These are phyloP conservation scores for Backusella parvicylindrica DNA, from an alignment of 192 early-diverging fungal genomes.

Conservation along the genomic window DNA sequence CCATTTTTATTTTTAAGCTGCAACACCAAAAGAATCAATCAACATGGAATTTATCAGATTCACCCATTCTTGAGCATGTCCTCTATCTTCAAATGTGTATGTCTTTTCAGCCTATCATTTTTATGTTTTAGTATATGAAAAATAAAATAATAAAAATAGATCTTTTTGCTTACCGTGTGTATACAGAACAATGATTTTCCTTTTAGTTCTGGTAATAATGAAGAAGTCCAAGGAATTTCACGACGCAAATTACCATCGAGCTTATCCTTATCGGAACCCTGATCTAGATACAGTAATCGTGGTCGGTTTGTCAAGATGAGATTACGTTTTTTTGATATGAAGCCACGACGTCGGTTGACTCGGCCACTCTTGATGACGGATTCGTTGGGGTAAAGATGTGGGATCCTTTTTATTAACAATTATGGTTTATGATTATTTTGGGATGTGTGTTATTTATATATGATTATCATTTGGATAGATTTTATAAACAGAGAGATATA, in stretches of 20 bases:
- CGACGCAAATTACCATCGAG: slow-evolving; percentile 28
- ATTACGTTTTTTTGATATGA: slow-evolving; percentile 53
- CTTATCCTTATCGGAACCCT: slow-evolving; percentile 37
- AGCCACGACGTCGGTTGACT: slow-evolving; percentile 54
- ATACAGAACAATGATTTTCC: slow-evolving; percentile 60
- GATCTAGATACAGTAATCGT: slow-evolving; percentile 62
- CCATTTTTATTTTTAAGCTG: background rate
- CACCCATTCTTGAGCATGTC: slow-evolving; percentile 47
- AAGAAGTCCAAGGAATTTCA: slow-evolving; percentile 60
- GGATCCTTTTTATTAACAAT: slow-evolving; percentile 20
- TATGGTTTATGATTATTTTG: no score
- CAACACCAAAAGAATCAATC: slow-evolving; percentile 41
- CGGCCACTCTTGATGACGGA: slow-evolving; percentile 56
- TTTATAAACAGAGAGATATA: no score
- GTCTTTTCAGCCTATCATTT: slow-evolving; percentile 41
- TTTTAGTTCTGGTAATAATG: slow-evolving; percentile 56
- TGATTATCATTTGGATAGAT: background rate
- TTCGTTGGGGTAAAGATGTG: slow-evolving; percentile 42
- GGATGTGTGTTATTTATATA: background rate
- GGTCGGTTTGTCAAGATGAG: slow-evolving; percentile 69
- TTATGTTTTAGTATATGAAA: background rate
- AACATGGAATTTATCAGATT: slow-evolving; percentile 44
- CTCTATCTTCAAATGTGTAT: slow-evolving; percentile 54
- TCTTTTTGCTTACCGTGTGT: slow-evolving; percentile 44
- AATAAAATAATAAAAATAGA: background rate